Conservation (phyloP, 257 asterid genomes). For the Gentiana dahurica region DNA sequence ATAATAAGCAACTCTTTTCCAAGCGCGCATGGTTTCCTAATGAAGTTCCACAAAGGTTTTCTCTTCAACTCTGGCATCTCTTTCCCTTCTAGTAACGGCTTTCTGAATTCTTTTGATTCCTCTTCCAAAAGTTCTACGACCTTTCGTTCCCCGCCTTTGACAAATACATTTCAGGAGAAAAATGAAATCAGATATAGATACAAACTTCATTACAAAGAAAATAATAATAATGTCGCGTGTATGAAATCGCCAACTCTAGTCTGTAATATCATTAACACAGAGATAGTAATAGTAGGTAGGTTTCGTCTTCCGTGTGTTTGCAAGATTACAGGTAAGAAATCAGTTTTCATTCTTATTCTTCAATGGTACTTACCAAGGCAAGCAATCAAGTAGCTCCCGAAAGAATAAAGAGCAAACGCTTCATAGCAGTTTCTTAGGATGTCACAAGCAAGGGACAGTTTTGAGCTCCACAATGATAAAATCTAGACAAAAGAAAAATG, state of each 20-base stretch:
- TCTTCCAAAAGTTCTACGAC: slow-evolving; percentile 62
- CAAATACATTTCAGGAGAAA: slow-evolving; percentile 6
- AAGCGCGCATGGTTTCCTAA: slow-evolving; percentile 46
- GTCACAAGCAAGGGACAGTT: slow-evolving; percentile 78
- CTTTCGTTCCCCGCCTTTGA: slow-evolving; percentile 66
- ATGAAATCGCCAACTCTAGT: too few species aligned
- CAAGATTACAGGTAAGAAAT: too few species aligned
- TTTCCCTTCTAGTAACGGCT: slow-evolving; percentile 58
- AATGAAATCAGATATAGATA: background rate
- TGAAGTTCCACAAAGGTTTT: slow-evolving; percentile 37
- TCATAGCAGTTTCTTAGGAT: slow-evolving; percentile 89
- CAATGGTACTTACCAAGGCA: slow-evolving; percentile 63
- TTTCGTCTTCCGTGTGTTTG: too few species aligned
- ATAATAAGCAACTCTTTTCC: slow-evolving; percentile 63
- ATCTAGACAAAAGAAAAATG: slow-evolving; percentile 37
- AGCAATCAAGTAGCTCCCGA: slow-evolving; percentile 91
- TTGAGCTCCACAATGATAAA: slow-evolving; percentile 60
- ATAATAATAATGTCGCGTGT: too few species aligned
- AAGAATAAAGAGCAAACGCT: slow-evolving; percentile 91
- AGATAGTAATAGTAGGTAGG: too few species aligned
- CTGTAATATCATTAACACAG: too few species aligned
- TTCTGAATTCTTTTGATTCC: slow-evolving; percentile 40
- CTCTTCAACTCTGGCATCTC: slow-evolving; percentile 18
- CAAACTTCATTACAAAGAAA: too few species aligned
- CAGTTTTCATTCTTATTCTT: too few species aligned